Evolutionary conservation across 441 rosid species (phyloP).

Genomic region (Melastoma candidum): DNA sequence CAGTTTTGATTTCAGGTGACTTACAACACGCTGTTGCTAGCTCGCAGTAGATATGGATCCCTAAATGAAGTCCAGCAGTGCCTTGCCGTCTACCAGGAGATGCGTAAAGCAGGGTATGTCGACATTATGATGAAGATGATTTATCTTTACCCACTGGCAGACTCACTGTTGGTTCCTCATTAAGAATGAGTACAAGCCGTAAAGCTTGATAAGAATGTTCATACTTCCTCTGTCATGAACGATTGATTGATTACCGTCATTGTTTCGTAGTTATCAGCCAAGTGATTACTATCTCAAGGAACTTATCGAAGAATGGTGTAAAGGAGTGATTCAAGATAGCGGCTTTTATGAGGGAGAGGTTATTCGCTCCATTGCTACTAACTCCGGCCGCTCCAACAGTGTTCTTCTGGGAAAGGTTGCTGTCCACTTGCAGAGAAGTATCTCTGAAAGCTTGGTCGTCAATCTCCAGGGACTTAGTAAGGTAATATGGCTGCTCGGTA

Average conservation of each 20-base stretch:
- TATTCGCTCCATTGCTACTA: conserved; percentile 27
- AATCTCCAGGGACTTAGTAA: conserved; percentile 74
- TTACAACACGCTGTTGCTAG: conserved; percentile 73
- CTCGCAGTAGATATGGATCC: conserved; percentile 76
- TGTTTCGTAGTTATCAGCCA: conserved; percentile 55
- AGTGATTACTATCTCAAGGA: conserved; percentile 75
- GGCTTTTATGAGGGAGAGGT: conserved; percentile 24
- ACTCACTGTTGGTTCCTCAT: too few relatives aligned
- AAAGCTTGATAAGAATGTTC: too few relatives aligned
- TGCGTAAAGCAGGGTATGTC: conserved; percentile 87
- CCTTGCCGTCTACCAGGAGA: conserved; percentile 76
- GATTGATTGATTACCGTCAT: not conserved
- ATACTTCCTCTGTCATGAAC: not conserved
- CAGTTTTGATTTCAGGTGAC: conserved; percentile 52
- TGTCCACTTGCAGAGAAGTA: conserved; percentile 47
- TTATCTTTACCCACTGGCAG: not conserved
- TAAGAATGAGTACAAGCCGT: too few relatives aligned
- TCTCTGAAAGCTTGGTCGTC: conserved; percentile 46
- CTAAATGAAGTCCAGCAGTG: conserved; percentile 79
- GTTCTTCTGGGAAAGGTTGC: conserved; percentile 79
- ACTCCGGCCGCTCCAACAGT: conserved; percentile 39
- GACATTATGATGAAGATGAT: not conserved
- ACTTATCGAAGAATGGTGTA: conserved; percentile 94
- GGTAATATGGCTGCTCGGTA: conserved; percentile 26
- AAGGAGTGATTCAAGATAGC: conserved; percentile 67